Percentiles rank a stretch among this genome's conserved stretches.
phyloP scores from a whole-genome alignment of 2,329 filamentous ascomycete species.

The Geosmithia putterillii region DNA sequence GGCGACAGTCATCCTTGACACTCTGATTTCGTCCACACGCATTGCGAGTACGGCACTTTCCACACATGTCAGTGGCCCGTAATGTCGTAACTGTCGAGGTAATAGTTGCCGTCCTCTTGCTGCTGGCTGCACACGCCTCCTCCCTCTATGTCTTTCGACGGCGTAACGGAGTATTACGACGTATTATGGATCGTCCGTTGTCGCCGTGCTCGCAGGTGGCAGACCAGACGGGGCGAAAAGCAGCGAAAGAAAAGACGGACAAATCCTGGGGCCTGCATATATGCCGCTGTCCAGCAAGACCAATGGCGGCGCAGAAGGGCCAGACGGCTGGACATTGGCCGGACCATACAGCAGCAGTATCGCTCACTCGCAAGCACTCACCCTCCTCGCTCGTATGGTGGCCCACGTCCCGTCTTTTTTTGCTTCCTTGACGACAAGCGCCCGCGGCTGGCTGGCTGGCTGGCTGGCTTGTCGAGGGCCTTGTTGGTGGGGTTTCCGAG shows the following conservation, averaged over 20 bases:
- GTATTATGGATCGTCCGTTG: too few relatives aligned
- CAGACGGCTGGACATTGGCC: not conserved
- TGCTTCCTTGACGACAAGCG: not conserved
- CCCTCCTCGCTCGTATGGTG: too few relatives aligned
- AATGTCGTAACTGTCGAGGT: too few relatives aligned
- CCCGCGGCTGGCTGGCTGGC: not conserved
- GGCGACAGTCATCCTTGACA: not conserved
- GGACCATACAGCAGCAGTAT: too few relatives aligned
- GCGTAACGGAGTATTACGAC: too few relatives aligned
- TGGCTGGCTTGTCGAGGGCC: not conserved
- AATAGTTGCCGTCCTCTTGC: too few relatives aligned
- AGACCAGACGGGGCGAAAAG: not conserved
- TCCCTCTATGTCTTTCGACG: too few relatives aligned
- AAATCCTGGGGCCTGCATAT: not conserved
- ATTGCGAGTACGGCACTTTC: not conserved
- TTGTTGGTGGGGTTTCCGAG: slow-evolving; percentile 2
- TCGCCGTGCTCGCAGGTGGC: too few relatives aligned
- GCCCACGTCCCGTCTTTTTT: not conserved
- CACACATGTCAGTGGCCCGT: too few relatives aligned
- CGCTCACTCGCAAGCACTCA: too few relatives aligned
- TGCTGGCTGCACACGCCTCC: not conserved
- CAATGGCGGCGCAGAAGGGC: not conserved
- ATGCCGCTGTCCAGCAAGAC: not conserved
- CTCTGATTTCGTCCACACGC: not conserved
- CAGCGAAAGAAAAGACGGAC: not conserved